Base-by-base conservation (phyloP, 345 rosid genomes). In the Sisymbrium altissimum region DNA sequence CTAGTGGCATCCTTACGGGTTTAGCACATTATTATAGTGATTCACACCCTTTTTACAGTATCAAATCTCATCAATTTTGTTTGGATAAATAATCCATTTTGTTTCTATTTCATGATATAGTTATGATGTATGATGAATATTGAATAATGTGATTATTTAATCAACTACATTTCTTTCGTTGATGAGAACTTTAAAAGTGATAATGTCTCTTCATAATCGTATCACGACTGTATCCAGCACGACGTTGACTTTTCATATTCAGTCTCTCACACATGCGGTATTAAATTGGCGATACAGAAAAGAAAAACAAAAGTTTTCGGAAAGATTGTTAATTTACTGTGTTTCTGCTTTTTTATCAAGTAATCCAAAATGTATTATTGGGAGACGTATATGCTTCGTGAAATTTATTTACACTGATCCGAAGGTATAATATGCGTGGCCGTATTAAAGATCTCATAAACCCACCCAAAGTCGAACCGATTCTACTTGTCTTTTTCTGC, bases 211-310 rank as follows among this genome's bases (percentile, higher is more conserved):
- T 33, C 57, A 33, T 61, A 69, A 62, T 68, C 65, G 58, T 63
- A 76, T 76, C 53, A 52, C 36, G 74, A 76, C 79, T 62, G 79
- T 76, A 44, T 62, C 75, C 80, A 76, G 71, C 75, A 63, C 30
- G 66, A 45, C 66, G 60, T 76, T 76, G 80, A 76, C 80, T 75
- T 70, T 44, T 54, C 19, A 38, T 70, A 76, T 64, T 27, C n/a
- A 35, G 66, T 69, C 71, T 36, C 43, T 21, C 59, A 55, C 71
- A 70, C 75, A 70, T 70, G 75, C 75, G 71, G 58, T 62, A 61
- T 52, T 52, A 43, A 60, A 68, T 43, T 68, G 13, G 55, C 10
- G 29, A 39, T 58, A 39, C 44, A 38, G 8, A 23, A 53, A 7
- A 30, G 23, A 15, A 38, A 5, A 29, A 27, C 14, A 48, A 23